Evolutionary conservation across 208 protist genomes (phyloP).

Genomic region (Zelonia costaricensis): DNA sequence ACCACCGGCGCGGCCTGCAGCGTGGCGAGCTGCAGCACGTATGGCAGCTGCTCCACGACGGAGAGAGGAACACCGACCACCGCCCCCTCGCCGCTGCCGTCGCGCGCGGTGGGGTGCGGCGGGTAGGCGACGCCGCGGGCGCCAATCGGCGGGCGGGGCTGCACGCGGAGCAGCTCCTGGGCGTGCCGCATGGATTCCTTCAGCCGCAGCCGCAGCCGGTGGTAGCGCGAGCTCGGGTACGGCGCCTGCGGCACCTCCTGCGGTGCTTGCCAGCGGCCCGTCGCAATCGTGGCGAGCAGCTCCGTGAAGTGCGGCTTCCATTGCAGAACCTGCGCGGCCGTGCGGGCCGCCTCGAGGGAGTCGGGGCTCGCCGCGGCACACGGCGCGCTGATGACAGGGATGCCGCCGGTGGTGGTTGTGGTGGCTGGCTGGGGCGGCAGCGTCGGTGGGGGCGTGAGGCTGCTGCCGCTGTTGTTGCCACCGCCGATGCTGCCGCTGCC

Average conservation of each 20-base stretch:
- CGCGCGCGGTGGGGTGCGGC: neutral
- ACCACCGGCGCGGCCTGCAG: conserved; percentile 13
- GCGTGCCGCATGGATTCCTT: conserved; percentile 6
- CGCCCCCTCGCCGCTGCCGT: neutral
- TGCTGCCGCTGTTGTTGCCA: too few relatives aligned
- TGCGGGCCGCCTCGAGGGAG: neutral
- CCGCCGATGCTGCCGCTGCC: conserved; percentile 7
- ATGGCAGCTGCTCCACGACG: conserved; percentile 23
- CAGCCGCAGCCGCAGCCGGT: conserved; percentile 21
- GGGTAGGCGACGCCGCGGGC: conserved; percentile 21
- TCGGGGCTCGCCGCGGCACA: neutral
- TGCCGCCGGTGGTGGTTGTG: too few relatives aligned
- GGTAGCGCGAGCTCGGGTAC: conserved; percentile 25
- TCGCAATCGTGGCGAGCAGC: conserved; percentile 34
- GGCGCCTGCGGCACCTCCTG: neutral
- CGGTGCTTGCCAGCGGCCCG: conserved; percentile 27
- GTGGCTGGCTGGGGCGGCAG: too few relatives aligned
- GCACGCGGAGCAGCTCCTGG: conserved; percentile 29
- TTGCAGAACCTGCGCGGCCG: conserved; percentile 15
- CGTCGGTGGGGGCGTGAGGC: too few relatives aligned
- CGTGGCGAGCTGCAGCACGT: conserved; percentile 23
- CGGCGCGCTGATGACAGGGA: too few relatives aligned
- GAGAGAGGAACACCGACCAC: conserved; percentile 10
- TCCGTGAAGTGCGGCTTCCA: conserved; percentile 30
- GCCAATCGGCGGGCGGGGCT: conserved; percentile 14